phyloP scores from a whole-genome alignment of 1,284 basidiomycete genomes.

The Boletus semigastroideus region DNA sequence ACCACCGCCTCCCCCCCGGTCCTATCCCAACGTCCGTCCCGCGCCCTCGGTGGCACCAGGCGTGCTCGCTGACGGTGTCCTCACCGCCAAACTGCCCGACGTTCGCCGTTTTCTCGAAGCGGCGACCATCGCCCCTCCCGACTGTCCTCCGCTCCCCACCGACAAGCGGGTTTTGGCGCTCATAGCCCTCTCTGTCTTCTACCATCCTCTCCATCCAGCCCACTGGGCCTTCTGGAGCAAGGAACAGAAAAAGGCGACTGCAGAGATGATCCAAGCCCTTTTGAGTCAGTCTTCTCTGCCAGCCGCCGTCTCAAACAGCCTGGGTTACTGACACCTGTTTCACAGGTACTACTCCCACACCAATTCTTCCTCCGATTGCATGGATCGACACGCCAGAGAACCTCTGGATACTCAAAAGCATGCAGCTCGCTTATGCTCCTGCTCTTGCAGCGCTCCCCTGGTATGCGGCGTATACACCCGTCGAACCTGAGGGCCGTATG shows the following conservation, averaged over 20 bases:
- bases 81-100: constrained; percentile 29
- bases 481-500: constrained; percentile 34
- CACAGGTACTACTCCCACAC: constrained; percentile 29
- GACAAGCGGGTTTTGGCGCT: constrained; percentile 34
- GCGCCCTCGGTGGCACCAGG: constrained; percentile 32
- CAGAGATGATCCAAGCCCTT: constrained; percentile 27
- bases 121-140: constrained; percentile 28
- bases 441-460: constrained; percentile 25
- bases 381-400: constrained; percentile 35
- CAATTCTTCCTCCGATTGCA: constrained; percentile 36
- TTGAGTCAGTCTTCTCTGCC: constrained; percentile 22
- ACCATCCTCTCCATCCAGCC: constrained; percentile 33
- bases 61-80: constrained; percentile 33
- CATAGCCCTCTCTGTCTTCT: constrained; percentile 34
- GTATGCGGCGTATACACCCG: constrained; percentile 31
- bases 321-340: constrained; percentile 11
- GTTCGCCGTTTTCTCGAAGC: constrained; percentile 30
- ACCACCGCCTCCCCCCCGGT: constrained; percentile 23
- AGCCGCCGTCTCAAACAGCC: neutral
- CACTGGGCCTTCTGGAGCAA: constrained; percentile 35
- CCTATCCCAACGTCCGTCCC: constrained; percentile 18
- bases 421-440: constrained; percentile 30
- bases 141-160: constrained; percentile 28
- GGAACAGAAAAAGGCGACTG: constrained; percentile 32
- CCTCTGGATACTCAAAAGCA: constrained; percentile 35